Conservation (phyloP, 2,329 filamentous ascomycete species). For the Metarhizium anisopliae region DNA sequence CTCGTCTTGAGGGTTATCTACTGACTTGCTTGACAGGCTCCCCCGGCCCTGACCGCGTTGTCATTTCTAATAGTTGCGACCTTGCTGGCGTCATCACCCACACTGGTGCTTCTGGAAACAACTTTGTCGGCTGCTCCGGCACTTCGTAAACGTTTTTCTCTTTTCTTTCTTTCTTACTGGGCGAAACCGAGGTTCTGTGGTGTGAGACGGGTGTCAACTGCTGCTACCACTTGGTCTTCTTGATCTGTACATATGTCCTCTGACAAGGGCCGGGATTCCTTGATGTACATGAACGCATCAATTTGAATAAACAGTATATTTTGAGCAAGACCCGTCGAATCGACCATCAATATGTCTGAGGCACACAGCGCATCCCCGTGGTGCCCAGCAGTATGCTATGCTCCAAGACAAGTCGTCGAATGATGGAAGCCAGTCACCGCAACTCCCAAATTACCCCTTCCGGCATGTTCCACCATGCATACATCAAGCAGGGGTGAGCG, state of each 20-base stretch:
- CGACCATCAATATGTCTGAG: not conserved
- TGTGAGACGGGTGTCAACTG: not conserved
- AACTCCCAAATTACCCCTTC: constrained; percentile 24
- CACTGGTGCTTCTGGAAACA: constrained; percentile 57
- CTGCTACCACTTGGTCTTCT: not conserved
- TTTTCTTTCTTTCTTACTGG: not conserved
- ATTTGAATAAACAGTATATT: not conserved
- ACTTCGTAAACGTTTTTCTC: constrained; percentile 7
- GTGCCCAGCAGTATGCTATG: constrained; percentile 46
- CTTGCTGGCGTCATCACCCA: constrained; percentile 61
- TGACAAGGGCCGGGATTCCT: not conserved
- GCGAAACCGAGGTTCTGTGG: not conserved
- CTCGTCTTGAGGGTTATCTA: not conserved
- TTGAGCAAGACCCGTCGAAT: constrained; percentile 1
- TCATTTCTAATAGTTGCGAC: constrained; percentile 43
- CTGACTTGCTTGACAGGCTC: constrained; percentile 14
- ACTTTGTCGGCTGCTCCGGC: constrained; percentile 53
- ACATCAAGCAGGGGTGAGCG: not conserved
- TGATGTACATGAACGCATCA: not conserved
- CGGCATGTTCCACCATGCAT: constrained; percentile 4
- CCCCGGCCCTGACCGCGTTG: constrained; percentile 59
- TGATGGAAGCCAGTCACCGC: constrained; percentile 15
- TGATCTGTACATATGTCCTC: not conserved
- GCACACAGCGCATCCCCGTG: no score
- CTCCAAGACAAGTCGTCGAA: constrained; percentile 42